Base-by-base conservation (phyloP, 208 protist genomes). In the Angomonas deanei region DNA sequence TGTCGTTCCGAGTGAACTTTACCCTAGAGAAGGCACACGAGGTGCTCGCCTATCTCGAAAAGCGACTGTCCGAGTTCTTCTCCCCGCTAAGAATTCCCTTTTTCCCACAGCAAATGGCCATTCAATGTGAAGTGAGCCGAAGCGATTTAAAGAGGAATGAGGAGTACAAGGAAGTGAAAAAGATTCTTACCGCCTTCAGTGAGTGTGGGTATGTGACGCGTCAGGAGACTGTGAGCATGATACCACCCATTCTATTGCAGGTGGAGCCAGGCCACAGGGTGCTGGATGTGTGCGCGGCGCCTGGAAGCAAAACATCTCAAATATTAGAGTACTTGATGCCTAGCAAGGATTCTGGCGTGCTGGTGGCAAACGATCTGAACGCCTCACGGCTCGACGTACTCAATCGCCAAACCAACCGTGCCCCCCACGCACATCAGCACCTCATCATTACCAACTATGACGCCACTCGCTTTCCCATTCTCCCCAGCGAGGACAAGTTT, bases 321-420 rank as follows among this genome's bases (percentile, higher is more conserved):
- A 80, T 96, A 8, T 66, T 96, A 13, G 89, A 97, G 74, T 60
- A 62, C 21, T 70, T 97, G 0, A 42, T 88, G 2, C 1, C 69
- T 6, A 66, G 71, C 23, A 26, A 31, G 19, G 57, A 73, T 31
- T 31, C 24, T 3, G 92, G 92, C n/a, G 86, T 91, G 1, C 77
- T 97, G 10, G 89, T 97, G 17, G 92, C 92, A 34, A 97, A 97
- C 76, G 92, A 97, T 71, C 62, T 94, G 5, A 94, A 92, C 56
- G 66, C 72, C 32, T 86, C 89, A 4, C 79, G 92, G 13, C 60
- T 91, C 33, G 85, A 94, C 57, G 82, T 97, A 59, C 78, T 97
- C 55, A 61, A 88, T 34, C 86, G 91, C 61, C 86, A 97, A 61
- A 94, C 87, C 2, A 80, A 82, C 54, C 76, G 89, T 21, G 50